These are phyloP conservation scores for Phaeophleospora eucalypticola DNA, from an alignment of 2,329 filamentous ascomycete genomes.

Conservation along the genomic window DNA sequence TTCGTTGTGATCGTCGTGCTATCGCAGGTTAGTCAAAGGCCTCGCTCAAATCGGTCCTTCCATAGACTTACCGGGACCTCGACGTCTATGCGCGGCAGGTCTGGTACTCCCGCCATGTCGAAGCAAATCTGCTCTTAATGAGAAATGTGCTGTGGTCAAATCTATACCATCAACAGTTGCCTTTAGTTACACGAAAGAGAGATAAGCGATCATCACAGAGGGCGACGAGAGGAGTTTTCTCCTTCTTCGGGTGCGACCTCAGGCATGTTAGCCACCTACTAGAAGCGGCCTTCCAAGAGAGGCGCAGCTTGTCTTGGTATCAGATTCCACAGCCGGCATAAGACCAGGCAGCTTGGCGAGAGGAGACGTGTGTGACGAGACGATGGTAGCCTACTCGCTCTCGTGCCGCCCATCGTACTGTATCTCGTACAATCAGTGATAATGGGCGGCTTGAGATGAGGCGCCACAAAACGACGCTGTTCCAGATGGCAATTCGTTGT, in stretches of 20 bases:
- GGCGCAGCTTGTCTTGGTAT: constrained; percentile 3
- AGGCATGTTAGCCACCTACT: not conserved
- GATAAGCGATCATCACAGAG: not conserved
- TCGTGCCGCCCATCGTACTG: not conserved
- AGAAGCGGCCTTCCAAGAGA: constrained; percentile 4
- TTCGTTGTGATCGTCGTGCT: constrained; percentile 13
- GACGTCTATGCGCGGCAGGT: constrained; percentile 19
- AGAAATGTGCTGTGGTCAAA: not conserved
- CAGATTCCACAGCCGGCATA: not conserved
- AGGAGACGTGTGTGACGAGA: not conserved
- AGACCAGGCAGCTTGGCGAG: not conserved
- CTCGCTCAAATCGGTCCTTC: not conserved
- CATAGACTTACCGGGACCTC: constrained; percentile 10
- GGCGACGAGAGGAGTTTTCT: constrained; percentile 4
- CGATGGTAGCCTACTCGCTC: not conserved
- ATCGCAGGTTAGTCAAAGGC: constrained; percentile 1
- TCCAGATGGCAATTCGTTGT: not conserved
- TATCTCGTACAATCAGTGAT: too few relatives aligned
- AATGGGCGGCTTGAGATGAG: not conserved
- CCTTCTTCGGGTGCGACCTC: not conserved
- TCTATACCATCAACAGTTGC: not conserved
- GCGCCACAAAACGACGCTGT: not conserved
- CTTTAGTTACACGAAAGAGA: not conserved
- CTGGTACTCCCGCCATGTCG: constrained; percentile 19
- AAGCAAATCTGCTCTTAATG: too few relatives aligned